Evolutionary conservation across 805 yeast species (phyloP).

Genomic region (Saturnispora serradocipensis): DNA sequence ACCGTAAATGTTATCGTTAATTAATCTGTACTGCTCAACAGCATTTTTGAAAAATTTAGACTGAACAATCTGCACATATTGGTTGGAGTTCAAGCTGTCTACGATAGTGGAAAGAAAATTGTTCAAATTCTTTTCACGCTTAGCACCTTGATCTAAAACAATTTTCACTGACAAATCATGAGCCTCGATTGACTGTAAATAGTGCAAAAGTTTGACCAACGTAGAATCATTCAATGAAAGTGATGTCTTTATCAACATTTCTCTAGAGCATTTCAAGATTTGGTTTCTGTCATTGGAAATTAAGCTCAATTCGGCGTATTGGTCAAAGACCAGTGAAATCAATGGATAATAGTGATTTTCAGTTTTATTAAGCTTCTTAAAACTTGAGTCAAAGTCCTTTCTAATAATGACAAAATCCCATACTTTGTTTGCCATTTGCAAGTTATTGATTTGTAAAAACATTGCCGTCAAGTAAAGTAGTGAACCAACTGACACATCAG

Average conservation of each 20-base stretch:
- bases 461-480: conserved; percentile 21
- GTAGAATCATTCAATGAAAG: conserved; percentile 18
- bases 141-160: conserved; percentile 26
- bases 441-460: conserved; percentile 17
- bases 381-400: conserved; percentile 24
- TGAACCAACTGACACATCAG: conserved; percentile 25
- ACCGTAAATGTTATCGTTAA: conserved; percentile 29
- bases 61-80: conserved; percentile 13
- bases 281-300: conserved; percentile 17
- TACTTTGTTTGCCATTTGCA: conserved; percentile 19
- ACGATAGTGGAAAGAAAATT: conserved; percentile 25
- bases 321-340: conserved; percentile 16
- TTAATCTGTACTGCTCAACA: conserved; percentile 27
- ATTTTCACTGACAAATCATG: conserved; percentile 19
- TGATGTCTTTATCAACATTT: conserved; percentile 22
- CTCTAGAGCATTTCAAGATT: conserved; percentile 23
- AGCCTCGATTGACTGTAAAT: conserved; percentile 15
- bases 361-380: conserved; percentile 8
- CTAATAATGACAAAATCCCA: conserved; percentile 27
- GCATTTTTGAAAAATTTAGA: conserved; percentile 22
- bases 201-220: conserved; percentile 20
- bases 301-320: conserved; percentile 17
- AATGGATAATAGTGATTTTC: conserved; percentile 14
- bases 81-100: conserved; percentile 21
- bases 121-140: conserved; percentile 20